Conservation (phyloP, 2,329 filamentous ascomycete species). For the Colletotrichum simmondsii region DNA sequence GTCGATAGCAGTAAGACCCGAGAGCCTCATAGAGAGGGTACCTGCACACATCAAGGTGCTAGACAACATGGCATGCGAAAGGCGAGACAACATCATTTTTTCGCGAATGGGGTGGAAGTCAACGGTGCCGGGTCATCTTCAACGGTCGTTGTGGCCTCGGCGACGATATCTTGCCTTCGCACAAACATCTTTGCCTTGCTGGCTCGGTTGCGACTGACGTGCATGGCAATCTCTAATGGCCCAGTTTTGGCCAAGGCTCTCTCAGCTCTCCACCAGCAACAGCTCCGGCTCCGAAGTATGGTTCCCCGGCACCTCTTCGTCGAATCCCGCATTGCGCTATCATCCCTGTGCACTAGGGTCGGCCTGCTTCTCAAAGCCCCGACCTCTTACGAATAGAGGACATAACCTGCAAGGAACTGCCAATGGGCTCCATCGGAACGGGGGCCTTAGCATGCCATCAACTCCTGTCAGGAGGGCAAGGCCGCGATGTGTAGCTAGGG, state of each 20-base stretch:
- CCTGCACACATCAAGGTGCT: not conserved
- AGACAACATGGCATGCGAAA: not conserved
- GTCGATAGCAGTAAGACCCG: not conserved
- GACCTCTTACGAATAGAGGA: not conserved
- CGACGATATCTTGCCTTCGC: not conserved
- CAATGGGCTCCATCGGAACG: slow-evolving; percentile 33
- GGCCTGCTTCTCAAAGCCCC: not conserved
- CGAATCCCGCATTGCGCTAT: slow-evolving; percentile 34
- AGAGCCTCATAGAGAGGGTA: not conserved
- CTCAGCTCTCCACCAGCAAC: slow-evolving; percentile 7
- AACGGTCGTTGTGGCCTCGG: not conserved
- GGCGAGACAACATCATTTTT: too few relatives aligned
- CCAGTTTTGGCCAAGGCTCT: slow-evolving; percentile 18
- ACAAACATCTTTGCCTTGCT: not conserved
- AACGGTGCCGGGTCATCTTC: not conserved
- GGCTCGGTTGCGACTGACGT: slow-evolving; percentile 20
- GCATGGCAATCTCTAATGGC: slow-evolving; percentile 3
- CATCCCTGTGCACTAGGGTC: slow-evolving; percentile 26
- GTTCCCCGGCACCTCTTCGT: slow-evolving; percentile 26
- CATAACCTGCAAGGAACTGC: not conserved
- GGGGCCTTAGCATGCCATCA: slow-evolving; percentile 15
- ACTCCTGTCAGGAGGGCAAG: slow-evolving; percentile 22
- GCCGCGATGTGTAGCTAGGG: slow-evolving; percentile 20
- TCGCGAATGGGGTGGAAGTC: not conserved
- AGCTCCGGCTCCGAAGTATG: slow-evolving; percentile 13